Evolutionary conservation across 192 early-diverging fungal genomes (phyloP).

Genomic region (Linnemannia hyalina): DNA sequence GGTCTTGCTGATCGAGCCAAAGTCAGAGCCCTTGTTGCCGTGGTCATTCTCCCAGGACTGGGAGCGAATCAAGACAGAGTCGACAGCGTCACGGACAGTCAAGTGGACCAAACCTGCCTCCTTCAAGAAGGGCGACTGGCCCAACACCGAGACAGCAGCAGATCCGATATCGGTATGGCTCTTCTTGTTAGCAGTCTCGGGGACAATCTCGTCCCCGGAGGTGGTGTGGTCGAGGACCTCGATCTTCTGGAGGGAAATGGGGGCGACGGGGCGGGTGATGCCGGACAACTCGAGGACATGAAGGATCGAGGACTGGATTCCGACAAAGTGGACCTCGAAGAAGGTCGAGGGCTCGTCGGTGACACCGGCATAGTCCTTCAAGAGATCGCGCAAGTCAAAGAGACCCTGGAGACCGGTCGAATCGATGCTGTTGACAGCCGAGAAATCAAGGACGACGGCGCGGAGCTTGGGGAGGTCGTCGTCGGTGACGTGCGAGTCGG

Average conservation of each 20-base stretch:
- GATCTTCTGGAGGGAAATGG: slow-evolving; percentile 40
- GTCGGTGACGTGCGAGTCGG: slow-evolving; percentile 43
- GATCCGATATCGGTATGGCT: slow-evolving; percentile 2
- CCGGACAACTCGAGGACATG: slow-evolving; percentile 40
- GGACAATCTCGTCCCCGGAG: background rate
- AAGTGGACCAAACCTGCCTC: slow-evolving; percentile 52
- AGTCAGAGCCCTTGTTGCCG: background rate
- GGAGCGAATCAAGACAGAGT: slow-evolving; percentile 38
- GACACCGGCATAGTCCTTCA: slow-evolving; percentile 54
- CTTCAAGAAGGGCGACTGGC: slow-evolving; percentile 47
- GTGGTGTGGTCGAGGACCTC: slow-evolving; percentile 29
- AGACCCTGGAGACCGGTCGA: slow-evolving; percentile 84
- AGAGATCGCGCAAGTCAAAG: slow-evolving; percentile 63
- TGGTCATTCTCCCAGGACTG: slow-evolving; percentile 30
- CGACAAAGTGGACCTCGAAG: slow-evolving; percentile 61
- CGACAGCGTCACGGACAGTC: slow-evolving; percentile 52
- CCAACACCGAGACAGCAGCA: slow-evolving; percentile 21
- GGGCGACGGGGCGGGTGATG: slow-evolving; percentile 42
- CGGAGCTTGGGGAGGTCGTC: slow-evolving; percentile 68
- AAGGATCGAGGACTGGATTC: slow-evolving; percentile 49
- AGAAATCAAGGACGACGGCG: slow-evolving; percentile 87
- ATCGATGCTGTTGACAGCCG: slow-evolving; percentile 83
- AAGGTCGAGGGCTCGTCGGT: slow-evolving; percentile 38
- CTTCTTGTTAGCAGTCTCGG: slow-evolving; percentile 3
- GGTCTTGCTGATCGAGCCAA: slow-evolving; percentile 15